Conservation (phyloP, 2,329 filamentous ascomycete species). For the Trichoderma gracile region DNA sequence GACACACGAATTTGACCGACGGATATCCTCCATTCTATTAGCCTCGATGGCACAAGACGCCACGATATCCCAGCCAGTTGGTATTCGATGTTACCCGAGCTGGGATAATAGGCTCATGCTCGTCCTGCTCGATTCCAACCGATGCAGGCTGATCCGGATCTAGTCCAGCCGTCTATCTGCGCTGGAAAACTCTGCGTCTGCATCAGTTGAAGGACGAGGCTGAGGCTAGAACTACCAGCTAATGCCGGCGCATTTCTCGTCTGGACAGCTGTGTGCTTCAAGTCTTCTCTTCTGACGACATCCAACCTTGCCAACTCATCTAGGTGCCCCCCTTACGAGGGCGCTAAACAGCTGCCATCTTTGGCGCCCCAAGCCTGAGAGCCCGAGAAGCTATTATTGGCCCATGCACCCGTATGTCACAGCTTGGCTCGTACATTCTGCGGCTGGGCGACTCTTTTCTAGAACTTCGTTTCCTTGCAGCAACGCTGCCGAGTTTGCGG, state of each 20-base stretch:
- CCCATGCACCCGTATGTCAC: conserved; percentile 15
- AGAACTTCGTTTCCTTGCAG: conserved; percentile 16
- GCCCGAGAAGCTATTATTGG: conserved; percentile 20
- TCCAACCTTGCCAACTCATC: conserved; percentile 23
- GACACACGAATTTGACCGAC: background rate
- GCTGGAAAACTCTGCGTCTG: background rate
- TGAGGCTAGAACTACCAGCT: conserved; percentile 9
- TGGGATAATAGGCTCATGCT: background rate
- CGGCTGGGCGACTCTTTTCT: conserved; percentile 18
- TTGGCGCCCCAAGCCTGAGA: conserved; percentile 18
- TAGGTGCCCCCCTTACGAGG: conserved; percentile 13
- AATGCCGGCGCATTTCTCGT: background rate
- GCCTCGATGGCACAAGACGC: background rate
- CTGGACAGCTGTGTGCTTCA: background rate
- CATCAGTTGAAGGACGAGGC: background rate
- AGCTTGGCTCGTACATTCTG: conserved; percentile 14
- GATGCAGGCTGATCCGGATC: background rate
- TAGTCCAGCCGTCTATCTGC: background rate
- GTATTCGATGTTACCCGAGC: background rate
- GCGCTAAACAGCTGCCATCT: conserved; percentile 19
- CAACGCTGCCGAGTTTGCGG: background rate
- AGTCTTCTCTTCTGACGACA: conserved; percentile 13
- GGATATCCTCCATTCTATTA: background rate
- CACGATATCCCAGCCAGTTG: background rate
- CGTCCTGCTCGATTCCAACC: background rate